Base-by-base conservation (phyloP, 2,329 filamentous ascomycete species). In the Paraconiothyrium sp. region DNA sequence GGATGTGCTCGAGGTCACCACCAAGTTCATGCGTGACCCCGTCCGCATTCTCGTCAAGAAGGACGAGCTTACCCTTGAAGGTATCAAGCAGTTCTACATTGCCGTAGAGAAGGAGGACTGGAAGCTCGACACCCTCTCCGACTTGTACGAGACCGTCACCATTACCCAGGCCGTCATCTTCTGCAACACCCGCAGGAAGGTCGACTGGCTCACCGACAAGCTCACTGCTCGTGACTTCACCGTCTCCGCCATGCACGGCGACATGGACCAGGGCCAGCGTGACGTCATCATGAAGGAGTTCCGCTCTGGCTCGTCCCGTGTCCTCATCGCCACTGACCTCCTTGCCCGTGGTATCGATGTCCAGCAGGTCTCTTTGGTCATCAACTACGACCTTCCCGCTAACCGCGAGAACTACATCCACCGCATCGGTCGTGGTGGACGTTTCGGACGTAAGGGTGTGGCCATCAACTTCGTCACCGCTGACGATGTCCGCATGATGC, bases 361-460 rank as follows among this genome's bases (percentile, higher is more conserved):
- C 78, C 95, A 99, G 88, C 95, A 99, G 86, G 95, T 99, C 66
- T 97, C 94, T 63, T 88, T 99, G 80, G 95, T 99, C 85, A 99
- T 99, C 89, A 99, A 99, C 90, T 99, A 99, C 85, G 95, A 99
- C 82, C 87, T 99, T 60, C 95, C 95, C 72, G 92, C 93, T 84
- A 98, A 98, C 89, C 93, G 94, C 78, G 95, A 99, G 87, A 99
- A 98, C 89, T 99, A 99, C 89, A 99, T 99, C 79, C 95, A 99
- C 86, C 92, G 95, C 81, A 99, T 99, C 79, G 95, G 95, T 89
- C 94, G 95, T 90, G 94, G 94, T 86, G 95, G 95, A 85, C 94
- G 95, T 87, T 99, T 99, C 86, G 95, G 95, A 84, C 93, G 95
- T 84, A 99, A 99, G 91, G 95, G 95, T 91, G 95, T 99, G 82